phyloP scores from a whole-genome alignment of 257 asterid genomes.

The Solanum chiquidenum region DNA sequence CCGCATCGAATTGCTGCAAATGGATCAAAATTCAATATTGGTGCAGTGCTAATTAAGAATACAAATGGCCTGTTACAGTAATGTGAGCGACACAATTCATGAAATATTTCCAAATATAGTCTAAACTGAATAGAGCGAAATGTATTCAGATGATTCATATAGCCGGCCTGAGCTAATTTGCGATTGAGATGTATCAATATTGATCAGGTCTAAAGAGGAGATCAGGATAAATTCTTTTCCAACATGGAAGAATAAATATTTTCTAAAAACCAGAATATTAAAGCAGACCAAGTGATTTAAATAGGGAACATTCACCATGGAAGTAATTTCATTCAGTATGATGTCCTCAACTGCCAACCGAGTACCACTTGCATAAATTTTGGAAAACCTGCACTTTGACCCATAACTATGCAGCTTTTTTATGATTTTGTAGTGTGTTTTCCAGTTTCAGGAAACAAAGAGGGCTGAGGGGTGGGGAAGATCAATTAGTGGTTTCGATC shows the following conservation, averaged over 20 bases:
- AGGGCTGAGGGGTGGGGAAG: neutral
- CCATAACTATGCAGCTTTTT: neutral
- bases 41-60: neutral
- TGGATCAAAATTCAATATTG: neutral
- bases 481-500: neutral
- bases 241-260: neutral
- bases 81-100: neutral
- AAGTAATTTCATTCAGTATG: neutral
- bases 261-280: neutral
- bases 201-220: neutral
- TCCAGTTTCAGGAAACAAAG: neutral
- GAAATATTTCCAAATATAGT: neutral
- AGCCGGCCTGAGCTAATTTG: neutral
- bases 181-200: neutral
- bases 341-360: neutral
- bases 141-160: neutral
- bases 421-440: neutral
- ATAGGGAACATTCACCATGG: neutral
- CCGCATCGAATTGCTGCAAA: neutral
- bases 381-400: neutral
- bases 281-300: neutral
- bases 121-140: neutral
- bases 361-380: neutral
- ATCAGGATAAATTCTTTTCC: neutral
- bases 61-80: neutral